Evolutionary conservation across 805 yeast genomes (phyloP).

Genomic region (Ogataea corticis): DNA sequence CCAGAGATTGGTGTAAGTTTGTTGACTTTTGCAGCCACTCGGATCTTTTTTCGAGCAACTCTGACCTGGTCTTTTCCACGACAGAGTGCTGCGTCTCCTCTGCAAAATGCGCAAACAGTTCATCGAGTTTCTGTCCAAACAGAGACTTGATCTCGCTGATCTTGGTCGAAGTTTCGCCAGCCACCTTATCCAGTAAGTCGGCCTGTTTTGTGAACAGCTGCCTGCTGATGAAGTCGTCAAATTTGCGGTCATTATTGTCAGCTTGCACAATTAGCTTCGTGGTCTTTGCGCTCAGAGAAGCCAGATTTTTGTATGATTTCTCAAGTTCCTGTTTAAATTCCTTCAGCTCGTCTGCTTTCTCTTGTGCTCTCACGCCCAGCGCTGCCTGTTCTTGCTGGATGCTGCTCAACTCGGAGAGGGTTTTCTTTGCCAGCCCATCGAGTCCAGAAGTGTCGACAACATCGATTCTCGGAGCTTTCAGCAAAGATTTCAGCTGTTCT

Average conservation of each 20-base stretch:
- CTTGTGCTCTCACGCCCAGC: constrained; percentile 4
- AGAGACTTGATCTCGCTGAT: constrained; percentile 9
- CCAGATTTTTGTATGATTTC: background rate
- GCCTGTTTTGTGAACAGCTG: constrained; percentile 6
- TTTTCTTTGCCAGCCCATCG: background rate
- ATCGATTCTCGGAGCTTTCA: background rate
- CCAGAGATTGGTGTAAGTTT: constrained; percentile 1
- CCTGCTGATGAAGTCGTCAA: constrained; percentile 11
- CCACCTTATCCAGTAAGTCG: constrained; percentile 1
- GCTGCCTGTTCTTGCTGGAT: constrained; percentile 10
- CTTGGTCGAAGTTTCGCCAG: constrained; percentile 7
- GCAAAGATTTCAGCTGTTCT: constrained; percentile 6
- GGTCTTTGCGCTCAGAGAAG: background rate
- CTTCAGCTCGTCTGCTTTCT: constrained; percentile 16
- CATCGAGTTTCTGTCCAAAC: constrained; percentile 8
- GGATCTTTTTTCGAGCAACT: constrained; percentile 5
- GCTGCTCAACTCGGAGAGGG: constrained; percentile 1
- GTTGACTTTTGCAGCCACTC: constrained; percentile 10
- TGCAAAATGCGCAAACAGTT: constrained; percentile 10
- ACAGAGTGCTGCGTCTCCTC: constrained; percentile 11
- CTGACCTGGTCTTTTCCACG: constrained; percentile 10
- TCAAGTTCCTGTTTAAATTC: constrained; percentile 10
- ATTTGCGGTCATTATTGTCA: constrained; percentile 6
- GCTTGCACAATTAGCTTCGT: constrained; percentile 1
- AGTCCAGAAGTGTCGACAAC: background rate